Base-by-base conservation (phyloP, 1,284 basidiomycete genomes). In the Calocybe gambosa region DNA sequence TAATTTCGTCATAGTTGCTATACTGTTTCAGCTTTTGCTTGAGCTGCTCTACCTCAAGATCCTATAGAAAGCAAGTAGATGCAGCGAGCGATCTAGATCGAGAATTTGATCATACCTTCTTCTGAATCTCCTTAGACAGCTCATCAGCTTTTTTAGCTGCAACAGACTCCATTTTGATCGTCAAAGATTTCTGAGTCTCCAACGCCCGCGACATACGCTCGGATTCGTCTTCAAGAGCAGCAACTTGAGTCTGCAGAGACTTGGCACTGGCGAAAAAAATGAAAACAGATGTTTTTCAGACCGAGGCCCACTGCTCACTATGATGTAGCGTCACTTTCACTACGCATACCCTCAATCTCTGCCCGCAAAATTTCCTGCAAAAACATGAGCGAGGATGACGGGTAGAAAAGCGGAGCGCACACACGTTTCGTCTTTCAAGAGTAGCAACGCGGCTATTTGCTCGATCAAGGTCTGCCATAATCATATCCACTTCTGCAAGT, bases 1-100 rank as follows among this genome's bases (percentile, higher is more conserved):
- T 96, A 61, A 96, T 83, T 67, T 96, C 93, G 58, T 97, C 93
- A 58, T 96, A 97, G 63, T 96, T 91, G 3, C 66, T 66, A 56
- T 85, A 89, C 55, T 81, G 80, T 59, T 80, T 82, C 35, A 95
- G 67, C 55, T 80, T 82, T 34, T 69, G 64, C 57, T 78, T 82
- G 1, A 94, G 69, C 47, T 73, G 74, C 12, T 84, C 80, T 7
- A 85, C 71, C 64, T 94, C 90, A 1, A 63, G 59, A 2, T 63
- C 65, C 80, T 83, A 21, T 5, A 48, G 25, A 33, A n/a, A 16
- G 13, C 3, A 3, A 6, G 15, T n/a, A 15, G 10, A 29, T 34
- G 31, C 13, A 15, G 25, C 5, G 40, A 36, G 57, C 6, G 53
- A 33, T 42, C 26, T 5, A 18, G 25, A 16, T 43, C 26, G 37